These are phyloP conservation scores for Fusarium duplospermum DNA, from an alignment of 2,329 filamentous ascomycete genomes.

Conservation along the genomic window DNA sequence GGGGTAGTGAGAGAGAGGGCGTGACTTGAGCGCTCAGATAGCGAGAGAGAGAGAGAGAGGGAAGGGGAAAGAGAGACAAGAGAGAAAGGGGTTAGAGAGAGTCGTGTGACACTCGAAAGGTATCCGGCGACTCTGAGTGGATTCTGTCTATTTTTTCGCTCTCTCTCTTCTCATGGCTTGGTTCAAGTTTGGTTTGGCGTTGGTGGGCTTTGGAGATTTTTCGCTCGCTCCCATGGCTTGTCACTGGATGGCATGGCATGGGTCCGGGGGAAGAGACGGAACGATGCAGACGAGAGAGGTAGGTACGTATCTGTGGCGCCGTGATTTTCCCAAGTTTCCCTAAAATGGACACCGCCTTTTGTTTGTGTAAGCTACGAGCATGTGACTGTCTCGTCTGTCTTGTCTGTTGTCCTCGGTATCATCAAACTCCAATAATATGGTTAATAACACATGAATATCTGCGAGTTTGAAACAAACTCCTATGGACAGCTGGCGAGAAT, in stretches of 20 bases:
- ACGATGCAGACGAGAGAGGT: neutral
- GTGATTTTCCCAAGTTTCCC: neutral
- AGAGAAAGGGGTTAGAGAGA: constrained; percentile 6
- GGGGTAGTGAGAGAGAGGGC: neutral
- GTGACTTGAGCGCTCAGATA: constrained; percentile 27
- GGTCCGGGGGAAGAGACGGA: constrained; percentile 12
- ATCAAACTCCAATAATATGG: neutral
- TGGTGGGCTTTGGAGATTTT: constrained; percentile 33
- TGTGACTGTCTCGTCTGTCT: constrained; percentile 29
- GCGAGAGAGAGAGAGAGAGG: neutral
- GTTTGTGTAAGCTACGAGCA: constrained; percentile 14
- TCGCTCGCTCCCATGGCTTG: neutral
- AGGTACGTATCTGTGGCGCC: constrained; percentile 38
- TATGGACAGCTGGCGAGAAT: neutral
- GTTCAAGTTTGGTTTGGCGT: constrained; percentile 34
- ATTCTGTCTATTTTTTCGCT: constrained; percentile 17
- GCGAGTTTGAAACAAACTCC: neutral
- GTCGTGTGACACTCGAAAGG: constrained; percentile 40
- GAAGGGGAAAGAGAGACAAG: neutral
- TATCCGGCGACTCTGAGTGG: constrained; percentile 17
- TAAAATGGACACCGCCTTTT: constrained; percentile 35
- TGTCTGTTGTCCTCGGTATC: constrained; percentile 24
- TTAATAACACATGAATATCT: neutral
- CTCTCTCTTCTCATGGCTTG: constrained; percentile 3
- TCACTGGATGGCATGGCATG: neutral